phyloP scores from a whole-genome alignment of 768 basidiomycete species.

The Rhizopogon salebrosus region DNA sequence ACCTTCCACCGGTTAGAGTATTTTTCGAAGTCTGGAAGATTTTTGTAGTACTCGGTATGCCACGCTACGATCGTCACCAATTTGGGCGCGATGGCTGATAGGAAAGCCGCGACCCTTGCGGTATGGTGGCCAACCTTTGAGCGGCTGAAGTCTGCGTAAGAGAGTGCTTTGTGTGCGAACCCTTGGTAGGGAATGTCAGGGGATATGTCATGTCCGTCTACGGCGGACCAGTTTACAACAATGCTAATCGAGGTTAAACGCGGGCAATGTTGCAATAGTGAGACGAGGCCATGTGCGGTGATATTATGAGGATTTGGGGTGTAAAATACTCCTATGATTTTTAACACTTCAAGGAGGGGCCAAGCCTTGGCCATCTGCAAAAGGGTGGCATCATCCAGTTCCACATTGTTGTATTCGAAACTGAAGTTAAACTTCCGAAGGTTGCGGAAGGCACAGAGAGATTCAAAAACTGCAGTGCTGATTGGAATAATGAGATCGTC shows the following conservation, averaged over 20 bases:
- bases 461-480: background rate
- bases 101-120: conserved; percentile 13
- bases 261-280: background rate
- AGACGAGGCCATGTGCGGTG: background rate
- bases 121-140: background rate
- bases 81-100: conserved; percentile 24
- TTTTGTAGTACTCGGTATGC: background rate
- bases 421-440: background rate
- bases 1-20: conserved; percentile 20
- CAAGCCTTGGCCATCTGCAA: conserved; percentile 1
- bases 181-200: background rate
- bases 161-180: background rate
- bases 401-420: background rate
- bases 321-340: background rate
- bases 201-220: background rate
- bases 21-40: conserved; percentile 9
- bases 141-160: background rate
- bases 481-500: background rate
- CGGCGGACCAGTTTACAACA: background rate
- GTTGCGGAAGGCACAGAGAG: background rate
- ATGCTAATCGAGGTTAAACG: background rate
- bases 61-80: conserved; percentile 22
- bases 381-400: background rate
- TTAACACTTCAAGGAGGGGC: background rate
- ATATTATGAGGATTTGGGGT: background rate